Conservation (phyloP, 78 protist species). For the Andalucia godoyi region DNA sequence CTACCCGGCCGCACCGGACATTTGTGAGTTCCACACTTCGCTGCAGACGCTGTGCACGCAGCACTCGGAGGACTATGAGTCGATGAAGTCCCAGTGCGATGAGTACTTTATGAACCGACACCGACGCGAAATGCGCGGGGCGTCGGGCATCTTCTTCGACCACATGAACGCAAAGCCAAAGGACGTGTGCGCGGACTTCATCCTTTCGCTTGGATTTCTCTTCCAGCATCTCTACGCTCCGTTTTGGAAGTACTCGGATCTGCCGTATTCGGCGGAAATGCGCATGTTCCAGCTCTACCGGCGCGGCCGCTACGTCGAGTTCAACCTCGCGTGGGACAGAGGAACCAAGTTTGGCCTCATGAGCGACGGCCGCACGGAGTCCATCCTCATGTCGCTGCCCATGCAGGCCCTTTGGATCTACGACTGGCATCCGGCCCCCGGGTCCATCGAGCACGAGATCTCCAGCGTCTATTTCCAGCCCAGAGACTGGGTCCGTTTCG, state of each 20-base stretch:
- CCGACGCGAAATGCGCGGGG: slow-evolving; percentile 43
- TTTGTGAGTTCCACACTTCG: slow-evolving; percentile 9
- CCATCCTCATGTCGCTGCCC: slow-evolving; percentile 59
- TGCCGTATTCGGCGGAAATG: not conserved
- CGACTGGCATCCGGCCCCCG: too few relatives aligned
- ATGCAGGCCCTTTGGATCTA: slow-evolving; percentile 29
- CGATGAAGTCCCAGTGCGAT: slow-evolving; percentile 35
- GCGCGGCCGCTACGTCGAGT: slow-evolving; percentile 49
- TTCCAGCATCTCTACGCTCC: not conserved
- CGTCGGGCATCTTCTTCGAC: slow-evolving; percentile 51
- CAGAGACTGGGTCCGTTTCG: too few relatives aligned
- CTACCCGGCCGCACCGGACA: slow-evolving; percentile 24
- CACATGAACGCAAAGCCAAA: slow-evolving; percentile 18
- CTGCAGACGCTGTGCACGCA: slow-evolving; percentile 5
- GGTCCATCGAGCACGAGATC: too few relatives aligned
- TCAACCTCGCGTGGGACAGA: slow-evolving; percentile 48
- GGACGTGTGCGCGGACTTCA: too few relatives aligned
- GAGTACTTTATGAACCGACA: slow-evolving; percentile 36
- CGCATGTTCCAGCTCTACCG: slow-evolving; percentile 46
- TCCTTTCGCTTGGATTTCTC: too few relatives aligned
- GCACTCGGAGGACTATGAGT: slow-evolving; percentile 3
- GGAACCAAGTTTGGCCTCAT: slow-evolving; percentile 58
- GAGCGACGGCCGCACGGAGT: slow-evolving; percentile 46
- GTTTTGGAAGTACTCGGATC: not conserved
- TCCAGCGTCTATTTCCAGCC: too few relatives aligned